Percentiles rank a stretch among this genome's conserved stretches.
Conservation (phyloP, 306 rosid genomes). For the Clitoria ternatea region DNA sequence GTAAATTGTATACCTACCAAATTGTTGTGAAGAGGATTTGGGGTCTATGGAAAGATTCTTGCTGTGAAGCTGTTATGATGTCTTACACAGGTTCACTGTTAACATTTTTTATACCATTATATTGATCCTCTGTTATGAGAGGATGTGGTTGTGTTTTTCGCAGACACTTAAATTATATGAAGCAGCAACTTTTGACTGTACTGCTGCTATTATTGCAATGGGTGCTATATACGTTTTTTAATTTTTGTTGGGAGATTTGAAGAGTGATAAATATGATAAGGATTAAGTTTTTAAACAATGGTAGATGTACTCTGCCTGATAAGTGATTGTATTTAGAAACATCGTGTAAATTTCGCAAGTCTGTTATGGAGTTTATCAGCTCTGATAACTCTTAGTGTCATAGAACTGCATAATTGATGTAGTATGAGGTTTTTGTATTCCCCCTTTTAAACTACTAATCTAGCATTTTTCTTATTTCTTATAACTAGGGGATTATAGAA, state of each 20-base stretch:
- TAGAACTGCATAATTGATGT: neutral
- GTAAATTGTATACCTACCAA: slow-evolving; percentile 1
- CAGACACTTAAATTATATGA: neutral
- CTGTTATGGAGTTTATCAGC: slow-evolving; percentile 1
- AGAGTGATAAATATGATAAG: neutral
- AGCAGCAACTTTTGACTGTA: neutral
- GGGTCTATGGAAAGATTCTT: neutral
- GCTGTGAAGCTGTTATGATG: neutral
- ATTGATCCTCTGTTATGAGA: neutral
- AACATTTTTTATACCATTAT: neutral
- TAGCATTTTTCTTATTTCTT: neutral
- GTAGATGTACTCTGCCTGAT: neutral
- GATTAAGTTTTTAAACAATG: neutral
- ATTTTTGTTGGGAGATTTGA: neutral
- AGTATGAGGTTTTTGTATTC: slow-evolving; percentile 1
- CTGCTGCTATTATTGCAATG: neutral
- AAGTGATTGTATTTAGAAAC: neutral
- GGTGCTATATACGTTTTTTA: neutral
- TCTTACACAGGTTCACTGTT: neutral
- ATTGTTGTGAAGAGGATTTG: slow-evolving; percentile 8
- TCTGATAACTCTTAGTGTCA: neutral
- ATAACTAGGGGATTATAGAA: neutral
- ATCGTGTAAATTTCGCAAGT: neutral
- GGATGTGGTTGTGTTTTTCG: neutral
- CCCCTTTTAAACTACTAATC: neutral